phyloP scores from a whole-genome alignment of 768 basidiomycete species.

The Russula compacta region DNA sequence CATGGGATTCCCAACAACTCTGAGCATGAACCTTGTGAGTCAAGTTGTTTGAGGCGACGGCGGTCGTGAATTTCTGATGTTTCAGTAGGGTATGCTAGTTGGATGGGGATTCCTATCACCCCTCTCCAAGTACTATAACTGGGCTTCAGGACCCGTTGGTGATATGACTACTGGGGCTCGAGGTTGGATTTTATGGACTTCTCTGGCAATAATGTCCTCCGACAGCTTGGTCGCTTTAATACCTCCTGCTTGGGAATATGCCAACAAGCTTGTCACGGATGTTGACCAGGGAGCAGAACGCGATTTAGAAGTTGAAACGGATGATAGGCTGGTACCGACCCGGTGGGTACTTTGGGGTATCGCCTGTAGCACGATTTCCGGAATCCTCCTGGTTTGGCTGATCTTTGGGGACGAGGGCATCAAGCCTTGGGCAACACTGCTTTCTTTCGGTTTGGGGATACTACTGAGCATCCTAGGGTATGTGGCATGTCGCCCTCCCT shows the following conservation, averaged over 20 bases:
- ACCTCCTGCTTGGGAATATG: slow-evolving; percentile 56
- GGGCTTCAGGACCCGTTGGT: slow-evolving; percentile 90
- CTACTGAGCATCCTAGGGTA: slow-evolving; percentile 86
- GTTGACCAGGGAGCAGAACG: slow-evolving; percentile 27
- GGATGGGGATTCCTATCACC: slow-evolving; percentile 96
- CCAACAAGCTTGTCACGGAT: slow-evolving; percentile 26
- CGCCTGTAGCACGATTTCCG: slow-evolving; percentile 47
- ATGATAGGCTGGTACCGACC: slow-evolving; percentile 72
- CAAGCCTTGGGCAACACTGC: slow-evolving; percentile 87
- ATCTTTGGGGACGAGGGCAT: slow-evolving; percentile 91
- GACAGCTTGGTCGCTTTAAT: slow-evolving; percentile 83
- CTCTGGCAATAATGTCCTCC: slow-evolving; percentile 91
- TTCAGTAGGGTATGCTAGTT: slow-evolving; percentile 78
- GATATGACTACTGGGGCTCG: slow-evolving; percentile 85
- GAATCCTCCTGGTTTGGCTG: slow-evolving; percentile 75
- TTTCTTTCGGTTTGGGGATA: slow-evolving; percentile 77
- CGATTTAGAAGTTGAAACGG: slow-evolving; percentile 64
- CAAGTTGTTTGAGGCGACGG: background rate
- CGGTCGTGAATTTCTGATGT: slow-evolving; percentile 1
- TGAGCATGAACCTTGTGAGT: slow-evolving; percentile 84
- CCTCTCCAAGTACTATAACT: slow-evolving; percentile 67
- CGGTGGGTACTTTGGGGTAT: slow-evolving; percentile 72
- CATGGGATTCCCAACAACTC: slow-evolving; percentile 92
- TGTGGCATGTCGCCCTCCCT: background rate
- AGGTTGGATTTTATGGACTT: slow-evolving; percentile 95